Base-by-base conservation (phyloP, 345 rosid species). In the Gynandropsis gynandra region DNA sequence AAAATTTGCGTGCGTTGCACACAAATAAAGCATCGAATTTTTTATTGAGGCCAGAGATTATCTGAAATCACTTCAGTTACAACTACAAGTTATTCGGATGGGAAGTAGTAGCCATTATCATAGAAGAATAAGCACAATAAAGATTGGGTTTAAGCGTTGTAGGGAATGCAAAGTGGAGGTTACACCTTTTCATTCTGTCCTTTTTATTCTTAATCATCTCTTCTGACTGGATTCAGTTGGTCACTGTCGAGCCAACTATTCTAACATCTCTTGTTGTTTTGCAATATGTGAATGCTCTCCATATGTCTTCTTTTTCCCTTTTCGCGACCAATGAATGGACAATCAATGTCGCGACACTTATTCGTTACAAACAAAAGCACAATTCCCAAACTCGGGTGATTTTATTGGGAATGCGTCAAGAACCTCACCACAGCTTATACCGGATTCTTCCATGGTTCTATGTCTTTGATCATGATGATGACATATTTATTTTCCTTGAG, bases 261-360 rank as follows among this genome's bases (percentile, higher is more conserved):
- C 47, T 68, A 40, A 78, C 88, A 61, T 76, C 85, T 58, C 85
- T 87, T 0, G 71, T 76, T 48, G 77, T 72, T 57, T 56, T 71
- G 31, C 85, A 87, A 4, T 63, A 74, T 18, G 64, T 51, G 8
- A 73, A 44, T 66, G 66, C 81, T 46, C 80, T 81, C 1, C 66
- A 73, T 45, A 76, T 73, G 80, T 80, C 85, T n/a, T 69, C 85
- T 0, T 84, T 84, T 47, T 84, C 80, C 66, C 88, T 88, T 56
- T 48, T 85, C 36, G 72, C 80, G 12, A 44, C 48, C 62, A 16
- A 57, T 35, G n/a, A 37, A 62, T 54, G 64, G 73, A 61, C 70
- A 13, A 5, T 16, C 3, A 37, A 37, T 27, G 42, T 73, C 6
- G 72, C 80, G 1, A 57, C 56, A 16, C 58, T 80, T 62, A 80